A percentile compares a stretch with the other conserved stretches of the same genome.
phyloP scores from a whole-genome alignment of 345 rosid species.

The Corchorus olitorius region DNA sequence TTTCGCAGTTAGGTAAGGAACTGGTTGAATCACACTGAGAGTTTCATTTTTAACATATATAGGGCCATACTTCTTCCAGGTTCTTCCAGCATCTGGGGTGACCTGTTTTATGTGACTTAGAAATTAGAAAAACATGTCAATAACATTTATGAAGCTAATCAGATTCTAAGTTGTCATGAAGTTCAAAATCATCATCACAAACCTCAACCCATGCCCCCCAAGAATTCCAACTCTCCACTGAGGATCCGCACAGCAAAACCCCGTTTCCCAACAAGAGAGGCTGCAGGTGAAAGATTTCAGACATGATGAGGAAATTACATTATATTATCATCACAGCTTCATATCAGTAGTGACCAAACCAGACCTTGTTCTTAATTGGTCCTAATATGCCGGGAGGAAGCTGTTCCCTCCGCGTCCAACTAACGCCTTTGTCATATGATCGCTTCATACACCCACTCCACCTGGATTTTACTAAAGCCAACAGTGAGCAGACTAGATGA shows the following conservation, averaged over 20 bases:
- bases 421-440: constrained; percentile 72
- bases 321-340: too few species aligned
- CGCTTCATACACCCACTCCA: constrained; percentile 97
- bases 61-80: constrained; percentile 84
- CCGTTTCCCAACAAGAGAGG: constrained; percentile 75
- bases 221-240: constrained; percentile 93
- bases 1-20: constrained; percentile 64
- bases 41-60: constrained; percentile 61
- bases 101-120: constrained; percentile 44
- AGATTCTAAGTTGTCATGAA: constrained; percentile 10
- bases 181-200: constrained; percentile 29
- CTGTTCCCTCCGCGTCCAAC: constrained; percentile 78
- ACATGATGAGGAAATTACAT: background rate
- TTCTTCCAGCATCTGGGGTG: constrained; percentile 67
- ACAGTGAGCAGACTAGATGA: constrained; percentile 7
- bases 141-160: constrained; percentile 2
- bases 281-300: constrained; percentile 36
- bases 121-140: constrained; percentile 6
- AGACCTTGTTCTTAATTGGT: constrained; percentile 85
- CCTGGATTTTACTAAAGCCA: constrained; percentile 37
- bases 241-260: constrained; percentile 78
- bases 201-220: constrained; percentile 98
- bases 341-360: background rate
- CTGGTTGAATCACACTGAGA: constrained; percentile 92
- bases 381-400: constrained; percentile 92